phyloP scores from a whole-genome alignment of 192 early-diverging fungal genomes.

The Podila verticillata region DNA sequence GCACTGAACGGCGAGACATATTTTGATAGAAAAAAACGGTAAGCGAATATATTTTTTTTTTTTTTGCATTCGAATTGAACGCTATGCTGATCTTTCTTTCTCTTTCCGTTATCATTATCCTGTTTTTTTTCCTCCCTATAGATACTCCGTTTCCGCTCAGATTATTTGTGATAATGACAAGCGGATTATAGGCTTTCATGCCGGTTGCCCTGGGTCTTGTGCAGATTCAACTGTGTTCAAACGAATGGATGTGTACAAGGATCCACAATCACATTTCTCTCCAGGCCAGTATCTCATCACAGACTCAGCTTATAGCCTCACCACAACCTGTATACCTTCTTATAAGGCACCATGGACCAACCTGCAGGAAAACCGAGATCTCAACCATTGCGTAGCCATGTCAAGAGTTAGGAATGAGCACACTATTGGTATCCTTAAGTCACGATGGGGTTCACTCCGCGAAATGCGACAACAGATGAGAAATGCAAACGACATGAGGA shows the following conservation, averaged over 20 bases:
- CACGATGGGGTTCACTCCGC: too few relatives aligned
- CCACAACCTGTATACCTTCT: not conserved
- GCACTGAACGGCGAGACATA: not conserved
- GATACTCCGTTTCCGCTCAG: not conserved
- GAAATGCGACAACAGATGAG: not conserved
- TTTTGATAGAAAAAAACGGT: constrained; percentile 2
- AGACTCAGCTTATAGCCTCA: not conserved
- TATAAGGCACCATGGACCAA: not conserved
- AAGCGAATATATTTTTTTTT: too few relatives aligned
- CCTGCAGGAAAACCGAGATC: not conserved
- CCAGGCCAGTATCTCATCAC: constrained; percentile 2
- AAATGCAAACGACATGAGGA: not conserved
- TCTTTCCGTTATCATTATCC: too few relatives aligned
- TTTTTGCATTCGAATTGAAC: too few relatives aligned
- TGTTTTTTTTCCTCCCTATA: not conserved
- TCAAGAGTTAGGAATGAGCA: constrained; percentile 2
- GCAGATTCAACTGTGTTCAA: not conserved
- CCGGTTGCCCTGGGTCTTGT: constrained; percentile 2
- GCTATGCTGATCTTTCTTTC: too few relatives aligned
- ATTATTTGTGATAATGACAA: not conserved
- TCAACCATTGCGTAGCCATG: not conserved
- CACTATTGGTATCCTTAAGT: constrained; percentile 4
- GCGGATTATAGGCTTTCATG: not conserved
- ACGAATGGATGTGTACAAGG: not conserved
- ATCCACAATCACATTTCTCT: not conserved